Base-by-base conservation (phyloP, 2,329 filamentous ascomycete species). In the Aureobasidium pullulans region DNA sequence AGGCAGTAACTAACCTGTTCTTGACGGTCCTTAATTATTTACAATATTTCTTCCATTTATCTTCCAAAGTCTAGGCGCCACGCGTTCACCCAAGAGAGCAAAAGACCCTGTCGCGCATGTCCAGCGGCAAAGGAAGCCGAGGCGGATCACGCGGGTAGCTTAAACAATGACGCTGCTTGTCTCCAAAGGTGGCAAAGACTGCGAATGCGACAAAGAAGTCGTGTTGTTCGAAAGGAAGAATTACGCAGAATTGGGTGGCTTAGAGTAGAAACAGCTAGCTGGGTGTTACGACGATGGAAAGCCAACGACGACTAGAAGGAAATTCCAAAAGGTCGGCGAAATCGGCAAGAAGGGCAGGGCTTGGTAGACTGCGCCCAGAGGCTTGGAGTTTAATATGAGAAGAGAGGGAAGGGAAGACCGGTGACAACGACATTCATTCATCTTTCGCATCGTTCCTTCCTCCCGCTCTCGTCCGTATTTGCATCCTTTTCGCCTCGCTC, bases 301-400 rank as follows among this genome's bases (percentile, higher is more conserved):
- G 28, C 23, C 23, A 23, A 23, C 23, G 23, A 23, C 23, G 23
- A 23, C 23, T 23, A 23, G 23, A 23, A 23, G 23, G 23, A 23
- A 23, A 23, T 23, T 23, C 23, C 15, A 10, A 28, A 10, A 4
- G 2, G 42, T 23, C 42, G 37, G 36, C 49, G 49, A 42, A 10
- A 15, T n/a, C 15, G 23, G 49, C 28, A 28, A 29, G 23, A 15
- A 16, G 15, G 13, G 10, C 39, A n/a, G 37, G 49, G 49, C 49
- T 53, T 53, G 49, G 49, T 53, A 54, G 28, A 43, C 50, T 54
- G 50, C 50, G 50, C 50, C 50, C 28, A 43, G 50, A 54, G 50
- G 37, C 50, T 54, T 54, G 50, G 50, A 54, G 34, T 6, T 43
- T 43, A 29, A 32, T 42, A 42, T 54, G 15, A 29, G 23, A n/a